These are phyloP conservation scores for Bjerkandera adusta DNA, from an alignment of 1,284 basidiomycete species.

Conservation along the genomic window DNA sequence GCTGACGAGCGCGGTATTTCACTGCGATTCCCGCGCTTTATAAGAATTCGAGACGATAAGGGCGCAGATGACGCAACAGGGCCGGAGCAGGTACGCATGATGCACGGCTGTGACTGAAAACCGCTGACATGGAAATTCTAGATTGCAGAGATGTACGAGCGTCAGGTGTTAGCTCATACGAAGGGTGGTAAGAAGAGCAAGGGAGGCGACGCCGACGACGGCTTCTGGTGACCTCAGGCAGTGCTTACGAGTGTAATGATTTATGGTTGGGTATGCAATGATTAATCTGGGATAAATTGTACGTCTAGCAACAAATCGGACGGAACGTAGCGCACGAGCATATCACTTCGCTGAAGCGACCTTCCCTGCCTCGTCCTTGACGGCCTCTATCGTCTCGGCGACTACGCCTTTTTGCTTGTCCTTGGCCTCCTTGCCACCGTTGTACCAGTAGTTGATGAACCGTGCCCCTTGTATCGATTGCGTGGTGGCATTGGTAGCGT, in stretches of 20 bases:
- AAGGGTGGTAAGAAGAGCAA: conserved; percentile 68
- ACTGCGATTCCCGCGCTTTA: conserved; percentile 93
- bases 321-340: conserved; percentile 3
- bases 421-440: conserved; percentile 73
- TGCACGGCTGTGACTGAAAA: conserved; percentile 9
- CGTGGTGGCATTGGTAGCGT: conserved; percentile 86
- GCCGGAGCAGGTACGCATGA: conserved; percentile 74
- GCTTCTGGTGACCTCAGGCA: conserved; percentile 71
- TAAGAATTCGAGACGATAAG: conserved; percentile 93
- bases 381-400: conserved; percentile 46
- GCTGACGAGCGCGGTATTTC: conserved; percentile 90
- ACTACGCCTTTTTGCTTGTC: conserved; percentile 38
- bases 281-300: conserved; percentile 6
- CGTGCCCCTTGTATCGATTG: conserved; percentile 82
- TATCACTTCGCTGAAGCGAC: conserved; percentile 27
- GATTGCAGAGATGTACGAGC: conserved; percentile 95
- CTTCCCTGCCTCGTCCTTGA: conserved; percentile 40
- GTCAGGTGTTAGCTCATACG: conserved; percentile 79
- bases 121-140: conserved; percentile 35
- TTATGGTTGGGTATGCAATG: neutral
- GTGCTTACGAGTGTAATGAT: too few relatives aligned
- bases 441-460: conserved; percentile 88
- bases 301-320: conserved; percentile 5
- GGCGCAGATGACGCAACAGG: conserved; percentile 87
- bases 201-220: conserved; percentile 74